Percentiles rank a stretch among this genome's conserved stretches.
phyloP scores from a whole-genome alignment of 2,329 filamentous ascomycete species.

The Pseudogymnoascus sp. region DNA sequence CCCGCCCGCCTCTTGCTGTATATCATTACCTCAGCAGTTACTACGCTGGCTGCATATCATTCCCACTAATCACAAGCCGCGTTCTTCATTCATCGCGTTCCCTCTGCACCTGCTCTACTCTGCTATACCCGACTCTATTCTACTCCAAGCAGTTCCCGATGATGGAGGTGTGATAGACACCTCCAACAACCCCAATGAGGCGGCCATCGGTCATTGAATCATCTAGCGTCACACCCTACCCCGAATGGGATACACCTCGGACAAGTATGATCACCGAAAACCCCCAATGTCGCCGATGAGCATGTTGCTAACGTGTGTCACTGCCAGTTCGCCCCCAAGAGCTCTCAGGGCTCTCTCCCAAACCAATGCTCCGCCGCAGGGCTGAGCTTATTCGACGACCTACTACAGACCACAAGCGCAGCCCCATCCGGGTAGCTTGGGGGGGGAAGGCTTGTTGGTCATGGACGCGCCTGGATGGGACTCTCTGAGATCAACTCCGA shows the following conservation, averaged over 20 bases:
- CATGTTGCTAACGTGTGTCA: not conserved
- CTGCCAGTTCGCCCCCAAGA: not conserved
- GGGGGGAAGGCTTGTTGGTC: not conserved
- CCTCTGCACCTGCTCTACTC: not conserved
- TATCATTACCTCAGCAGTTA: slow-evolving; percentile 2
- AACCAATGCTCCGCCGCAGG: slow-evolving; percentile 7
- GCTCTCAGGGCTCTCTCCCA: not conserved
- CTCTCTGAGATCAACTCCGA: slow-evolving; percentile 6
- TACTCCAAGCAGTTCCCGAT: not conserved
- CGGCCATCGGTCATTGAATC: not conserved
- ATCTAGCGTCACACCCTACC: slow-evolving; percentile 2
- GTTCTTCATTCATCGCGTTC: slow-evolving; percentile 1
- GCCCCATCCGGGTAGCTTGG: not conserved
- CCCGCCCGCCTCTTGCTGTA: slow-evolving; percentile 2
- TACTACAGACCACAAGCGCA: not conserved
- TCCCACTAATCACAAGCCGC: not conserved
- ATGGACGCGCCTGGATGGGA: slow-evolving; percentile 11
- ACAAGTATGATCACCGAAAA: not conserved
- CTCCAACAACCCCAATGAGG: slow-evolving; percentile 4
- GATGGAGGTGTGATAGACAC: slow-evolving; percentile 10
- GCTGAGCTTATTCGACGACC: slow-evolving; percentile 8
- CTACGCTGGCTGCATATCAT: not conserved
- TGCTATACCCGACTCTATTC: not conserved
- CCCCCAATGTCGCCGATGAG: not conserved
- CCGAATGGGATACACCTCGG: slow-evolving; percentile 10